phyloP scores from a whole-genome alignment of 208 protist genomes.

The Leishmania major region DNA sequence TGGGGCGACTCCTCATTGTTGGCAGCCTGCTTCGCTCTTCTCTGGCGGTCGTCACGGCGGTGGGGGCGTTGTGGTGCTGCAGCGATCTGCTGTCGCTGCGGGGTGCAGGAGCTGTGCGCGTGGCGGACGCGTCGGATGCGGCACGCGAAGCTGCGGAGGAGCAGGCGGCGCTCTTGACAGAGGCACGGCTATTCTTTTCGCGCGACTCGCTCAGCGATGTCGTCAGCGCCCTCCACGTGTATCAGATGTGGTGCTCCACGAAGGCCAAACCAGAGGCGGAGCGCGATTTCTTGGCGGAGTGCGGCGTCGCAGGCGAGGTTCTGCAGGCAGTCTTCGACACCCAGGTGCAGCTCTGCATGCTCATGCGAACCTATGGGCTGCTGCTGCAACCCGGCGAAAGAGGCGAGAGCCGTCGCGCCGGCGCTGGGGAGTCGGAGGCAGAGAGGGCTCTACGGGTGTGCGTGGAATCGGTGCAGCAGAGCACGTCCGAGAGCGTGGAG shows the following conservation, averaged over 20 bases:
- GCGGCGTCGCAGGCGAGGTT: constrained; percentile 38
- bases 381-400: not conserved
- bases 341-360: constrained; percentile 31
- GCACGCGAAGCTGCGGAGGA: constrained; percentile 20
- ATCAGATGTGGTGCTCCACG: constrained; percentile 76
- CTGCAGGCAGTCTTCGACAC: constrained; percentile 42
- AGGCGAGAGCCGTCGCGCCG: not conserved
- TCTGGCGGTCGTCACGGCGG: constrained; percentile 49
- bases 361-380: constrained; percentile 16
- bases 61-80: constrained; percentile 70
- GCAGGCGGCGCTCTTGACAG: constrained; percentile 46
- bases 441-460: constrained; percentile 14
- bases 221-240: constrained; percentile 69
- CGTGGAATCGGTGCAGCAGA: not conserved
- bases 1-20: constrained; percentile 58
- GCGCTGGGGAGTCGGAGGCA: constrained; percentile 2
- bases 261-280: constrained; percentile 26
- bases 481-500: not conserved
- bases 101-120: constrained; percentile 14
- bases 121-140: constrained; percentile 14
- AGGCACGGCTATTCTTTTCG: constrained; percentile 83
- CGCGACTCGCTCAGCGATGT: constrained; percentile 69
- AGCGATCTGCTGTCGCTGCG: constrained; percentile 54
- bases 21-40: constrained; percentile 46
- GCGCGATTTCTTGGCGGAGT: constrained; percentile 61